Conservation (phyloP, 306 rosid genomes). For the Fragaria nilgerrensis region DNA sequence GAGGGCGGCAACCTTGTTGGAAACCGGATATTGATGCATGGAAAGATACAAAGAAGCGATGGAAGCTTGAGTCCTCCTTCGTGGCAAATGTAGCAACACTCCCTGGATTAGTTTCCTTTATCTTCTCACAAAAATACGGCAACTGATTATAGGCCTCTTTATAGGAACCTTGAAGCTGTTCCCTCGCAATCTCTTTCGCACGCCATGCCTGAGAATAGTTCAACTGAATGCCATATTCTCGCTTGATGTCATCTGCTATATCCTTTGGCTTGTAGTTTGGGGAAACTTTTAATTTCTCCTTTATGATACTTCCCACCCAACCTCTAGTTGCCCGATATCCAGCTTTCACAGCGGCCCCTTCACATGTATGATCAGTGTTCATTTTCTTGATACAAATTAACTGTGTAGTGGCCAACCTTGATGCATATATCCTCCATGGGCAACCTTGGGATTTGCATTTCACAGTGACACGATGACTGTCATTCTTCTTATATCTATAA, state of each 20-base stretch:
- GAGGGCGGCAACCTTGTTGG: constrained; percentile 88
- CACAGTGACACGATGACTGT: constrained; percentile 92
- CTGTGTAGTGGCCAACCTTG: constrained; percentile 84
- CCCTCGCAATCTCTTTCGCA: constrained; percentile 95
- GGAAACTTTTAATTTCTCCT: constrained; percentile 86
- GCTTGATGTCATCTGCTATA: constrained; percentile 85
- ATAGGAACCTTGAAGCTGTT: constrained; percentile 94
- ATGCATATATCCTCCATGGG: constrained; percentile 96
- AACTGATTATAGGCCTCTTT: constrained; percentile 91
- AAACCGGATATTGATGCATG: constrained; percentile 81
- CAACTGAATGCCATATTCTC: constrained; percentile 90
- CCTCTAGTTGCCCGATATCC: constrained; percentile 98
- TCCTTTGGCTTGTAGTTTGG: constrained; percentile 97
- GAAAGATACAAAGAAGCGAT: constrained; percentile 83
- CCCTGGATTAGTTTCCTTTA: constrained; percentile 89
- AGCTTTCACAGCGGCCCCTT: constrained; percentile 87
- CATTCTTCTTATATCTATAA: constrained; percentile 89
- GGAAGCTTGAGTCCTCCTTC: constrained; percentile 92
- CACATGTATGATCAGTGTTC: constrained; percentile 77
- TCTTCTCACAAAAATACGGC: constrained; percentile 85
- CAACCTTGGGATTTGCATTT: constrained; percentile 93
- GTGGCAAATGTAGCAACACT: constrained; percentile 85
- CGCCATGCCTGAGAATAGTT: constrained; percentile 99
- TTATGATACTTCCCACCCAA: constrained; percentile 96
- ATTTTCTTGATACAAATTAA: constrained; percentile 91